phyloP scores from a whole-genome alignment of 2,329 filamentous ascomycete species.

The Cercospora citrullina region DNA sequence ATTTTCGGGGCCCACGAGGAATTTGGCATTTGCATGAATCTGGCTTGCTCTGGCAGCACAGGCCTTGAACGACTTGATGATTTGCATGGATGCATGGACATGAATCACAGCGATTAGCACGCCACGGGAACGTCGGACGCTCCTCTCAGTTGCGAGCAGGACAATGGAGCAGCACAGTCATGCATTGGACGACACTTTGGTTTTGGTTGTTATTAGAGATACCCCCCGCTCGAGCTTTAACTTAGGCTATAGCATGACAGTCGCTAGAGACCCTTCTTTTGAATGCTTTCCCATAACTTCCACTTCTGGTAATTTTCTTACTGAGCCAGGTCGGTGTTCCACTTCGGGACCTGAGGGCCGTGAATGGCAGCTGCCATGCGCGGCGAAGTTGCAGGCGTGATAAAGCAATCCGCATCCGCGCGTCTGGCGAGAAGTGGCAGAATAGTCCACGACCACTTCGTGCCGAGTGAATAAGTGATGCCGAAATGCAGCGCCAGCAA shows the following conservation, averaged over 20 bases:
- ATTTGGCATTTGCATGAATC: slow-evolving; percentile 7
- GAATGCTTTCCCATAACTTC: not conserved
- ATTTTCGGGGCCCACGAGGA: not conserved
- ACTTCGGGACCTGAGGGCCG: not conserved
- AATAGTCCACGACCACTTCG: not conserved
- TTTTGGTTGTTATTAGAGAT: slow-evolving; percentile 14
- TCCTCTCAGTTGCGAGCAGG: slow-evolving; percentile 1
- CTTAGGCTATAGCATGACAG: slow-evolving; percentile 1
- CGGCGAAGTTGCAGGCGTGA: not conserved
- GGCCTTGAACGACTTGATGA: slow-evolving; percentile 13
- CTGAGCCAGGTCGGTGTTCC: not conserved
- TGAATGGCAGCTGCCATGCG: not conserved
- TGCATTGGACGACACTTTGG: slow-evolving; percentile 15
- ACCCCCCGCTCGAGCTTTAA: slow-evolving; percentile 17
- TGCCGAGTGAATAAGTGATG: not conserved
- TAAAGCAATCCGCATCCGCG: not conserved
- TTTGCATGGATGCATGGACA: slow-evolving; percentile 18
- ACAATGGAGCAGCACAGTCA: not conserved
- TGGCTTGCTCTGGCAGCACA: slow-evolving; percentile 20
- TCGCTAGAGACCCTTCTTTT: not conserved
- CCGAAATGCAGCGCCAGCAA: not conserved
- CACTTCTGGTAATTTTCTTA: not conserved
- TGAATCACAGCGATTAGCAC: slow-evolving; percentile 8
- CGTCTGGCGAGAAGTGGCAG: not conserved
- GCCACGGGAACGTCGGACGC: slow-evolving; percentile 12